These are phyloP conservation scores for Xerocomus nothofagi DNA, from an alignment of 1,284 basidiomycete genomes.

Conservation along the genomic window DNA sequence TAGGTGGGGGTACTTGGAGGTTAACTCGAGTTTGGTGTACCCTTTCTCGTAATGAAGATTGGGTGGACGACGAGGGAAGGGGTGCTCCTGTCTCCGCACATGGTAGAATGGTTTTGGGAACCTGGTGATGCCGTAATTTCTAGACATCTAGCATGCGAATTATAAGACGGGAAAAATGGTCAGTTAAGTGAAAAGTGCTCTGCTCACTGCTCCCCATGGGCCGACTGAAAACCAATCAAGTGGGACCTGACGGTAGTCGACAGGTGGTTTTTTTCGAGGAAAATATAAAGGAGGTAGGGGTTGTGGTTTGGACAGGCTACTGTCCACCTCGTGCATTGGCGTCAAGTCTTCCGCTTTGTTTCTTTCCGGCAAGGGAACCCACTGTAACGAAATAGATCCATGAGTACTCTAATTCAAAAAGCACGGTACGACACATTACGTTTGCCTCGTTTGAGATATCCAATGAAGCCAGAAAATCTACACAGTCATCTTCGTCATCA, in stretches of 20 bases:
- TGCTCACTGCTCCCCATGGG: conserved; percentile 26
- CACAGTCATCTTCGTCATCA: conserved; percentile 28
- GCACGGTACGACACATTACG: conserved; percentile 14
- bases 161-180: too few species aligned
- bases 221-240: conserved; percentile 14
- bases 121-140: conserved; percentile 14
- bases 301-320: background rate
- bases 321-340: conserved; percentile 12
- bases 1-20: conserved; percentile 32
- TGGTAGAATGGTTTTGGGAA: conserved; percentile 28
- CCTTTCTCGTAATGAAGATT: conserved; percentile 25
- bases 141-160: conserved; percentile 15
- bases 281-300: conserved; percentile 8
- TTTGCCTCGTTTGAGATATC: conserved; percentile 34
- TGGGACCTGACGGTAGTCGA: conserved; percentile 24
- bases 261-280: conserved; percentile 15
- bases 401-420: conserved; percentile 7
- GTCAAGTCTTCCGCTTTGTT: conserved; percentile 37
- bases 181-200: background rate
- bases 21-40: conserved; percentile 30
- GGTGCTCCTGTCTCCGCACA: conserved; percentile 23
- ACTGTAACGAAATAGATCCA: conserved; percentile 14
- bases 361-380: conserved; percentile 25
- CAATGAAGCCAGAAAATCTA: conserved; percentile 26
- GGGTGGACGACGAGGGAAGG: conserved; percentile 19